Evolutionary conservation across 306 rosid species (phyloP).

Genomic region (Oxytropis ochrocephala): DNA sequence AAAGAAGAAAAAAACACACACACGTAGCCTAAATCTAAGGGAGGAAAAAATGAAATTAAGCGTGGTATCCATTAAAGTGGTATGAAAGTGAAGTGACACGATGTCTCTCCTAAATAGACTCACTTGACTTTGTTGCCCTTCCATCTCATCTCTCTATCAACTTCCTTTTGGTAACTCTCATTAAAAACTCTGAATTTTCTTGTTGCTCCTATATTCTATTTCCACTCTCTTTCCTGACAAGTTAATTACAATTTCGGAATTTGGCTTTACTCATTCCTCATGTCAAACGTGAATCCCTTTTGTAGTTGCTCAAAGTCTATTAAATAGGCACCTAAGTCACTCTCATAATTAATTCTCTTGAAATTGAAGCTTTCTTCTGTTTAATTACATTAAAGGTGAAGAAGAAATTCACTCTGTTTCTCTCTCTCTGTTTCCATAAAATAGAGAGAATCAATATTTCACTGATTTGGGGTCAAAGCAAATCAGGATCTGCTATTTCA

Average conservation of each 20-base stretch:
- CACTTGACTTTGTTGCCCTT: constrained; percentile 33
- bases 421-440: no score
- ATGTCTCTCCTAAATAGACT: constrained; percentile 12
- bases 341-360: constrained; percentile 25
- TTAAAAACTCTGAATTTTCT: constrained; percentile 24
- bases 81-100: constrained; percentile 22
- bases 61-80: background rate
- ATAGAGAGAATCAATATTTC: background rate
- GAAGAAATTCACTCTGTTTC: background rate
- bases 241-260: constrained; percentile 27
- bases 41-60: no score
- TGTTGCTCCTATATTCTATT: constrained; percentile 13
- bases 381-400: background rate
- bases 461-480: constrained; percentile 22
- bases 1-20: no score
- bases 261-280: constrained; percentile 34
- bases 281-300: constrained; percentile 31
- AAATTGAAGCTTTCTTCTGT: background rate
- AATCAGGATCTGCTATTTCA: constrained; percentile 32
- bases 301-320: constrained; percentile 23
- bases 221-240: constrained; percentile 14
- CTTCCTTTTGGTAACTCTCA: constrained; percentile 33
- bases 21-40: no score
- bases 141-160: constrained; percentile 6
- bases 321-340: constrained; percentile 21